Evolutionary conservation across 208 protist genomes (phyloP), one percentile per base, ranked within the genome.

Genomic region (Leishmania tarentolae): DNA sequence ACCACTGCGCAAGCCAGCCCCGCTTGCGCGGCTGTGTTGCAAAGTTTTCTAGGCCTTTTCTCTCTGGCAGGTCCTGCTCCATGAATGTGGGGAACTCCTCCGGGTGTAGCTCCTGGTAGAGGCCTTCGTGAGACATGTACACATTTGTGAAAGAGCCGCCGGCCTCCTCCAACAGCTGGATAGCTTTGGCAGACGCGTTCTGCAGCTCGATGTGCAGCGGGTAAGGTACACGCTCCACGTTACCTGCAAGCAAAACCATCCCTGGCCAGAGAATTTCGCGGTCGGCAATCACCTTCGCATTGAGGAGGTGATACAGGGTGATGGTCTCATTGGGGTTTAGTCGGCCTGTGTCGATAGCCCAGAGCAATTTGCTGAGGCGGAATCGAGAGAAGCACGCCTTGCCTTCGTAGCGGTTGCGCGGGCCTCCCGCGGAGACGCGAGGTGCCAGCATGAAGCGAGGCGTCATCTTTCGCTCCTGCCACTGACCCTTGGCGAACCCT

Each of bases 401-500:
- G 11, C 95, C 95, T 75, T 97, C 92, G 83, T 97, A 98, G 28
- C 95, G 92, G 68, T 95, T 95, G 59, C 93, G 88, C 52, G 95
- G 93, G 0, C 93, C 93, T 5, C 91, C 90, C 0, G 92, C 85
- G 1, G 91, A 96, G 28, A 98, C 93, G 47, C 95, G 93, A 24
- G 95, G 95, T 1, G 95, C 95, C 31, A 98, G 85, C 95, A 97
- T 97, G 80, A 96, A 98, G 40, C 93, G 91, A 56, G 95, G 95
- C 40, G 95, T 97, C 92, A 97, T 97, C 78, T 97, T 97, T 1
- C 92, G 91, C 79, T 98, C 93, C 79, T 97, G 95, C 95, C 95
- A 98, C 85, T 95, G 91, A 13, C 93, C 93, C 68, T 92, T 90
- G 11, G 91, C 91, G 79, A 92, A 96, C 21, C 91, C 91, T 7